Evolutionary conservation across 768 basidiomycete species (phyloP).

Genomic region (Leccinum aurantiacum): DNA sequence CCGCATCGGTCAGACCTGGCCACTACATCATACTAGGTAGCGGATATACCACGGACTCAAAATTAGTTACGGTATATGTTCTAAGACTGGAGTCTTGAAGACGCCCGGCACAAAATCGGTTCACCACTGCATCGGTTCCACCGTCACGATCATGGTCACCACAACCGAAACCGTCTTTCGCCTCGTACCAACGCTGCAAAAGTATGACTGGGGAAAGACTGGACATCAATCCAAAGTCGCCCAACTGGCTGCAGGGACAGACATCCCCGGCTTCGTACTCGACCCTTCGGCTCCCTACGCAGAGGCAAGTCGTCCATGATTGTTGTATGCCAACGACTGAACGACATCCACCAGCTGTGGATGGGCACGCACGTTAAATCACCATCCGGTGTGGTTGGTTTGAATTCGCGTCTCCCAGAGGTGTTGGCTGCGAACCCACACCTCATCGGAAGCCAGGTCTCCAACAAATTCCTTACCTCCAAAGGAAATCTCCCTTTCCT

Average conservation of each 20-base stretch:
- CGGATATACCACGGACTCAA: neutral
- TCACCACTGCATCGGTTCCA: neutral
- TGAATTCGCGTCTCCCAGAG: conserved; percentile 49
- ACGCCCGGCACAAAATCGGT: neutral
- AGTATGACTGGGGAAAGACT: conserved; percentile 94
- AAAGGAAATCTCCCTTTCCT: conserved; percentile 83
- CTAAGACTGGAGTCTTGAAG: neutral
- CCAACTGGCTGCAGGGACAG: conserved; percentile 65
- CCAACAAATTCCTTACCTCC: conserved; percentile 51
- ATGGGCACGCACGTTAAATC: conserved; percentile 94
- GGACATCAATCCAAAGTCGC: conserved; percentile 86
- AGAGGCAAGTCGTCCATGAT: conserved; percentile 60
- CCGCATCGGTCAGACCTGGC: no score
- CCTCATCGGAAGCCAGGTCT: conserved; percentile 64
- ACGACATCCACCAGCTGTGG: conserved; percentile 67
- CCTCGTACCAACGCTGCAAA: conserved; percentile 79
- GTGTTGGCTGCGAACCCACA: conserved; percentile 65
- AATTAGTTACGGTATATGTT: neutral
- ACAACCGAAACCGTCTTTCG: conserved; percentile 59
- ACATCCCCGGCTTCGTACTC: conserved; percentile 62
- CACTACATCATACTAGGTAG: neutral
- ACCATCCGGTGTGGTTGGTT: conserved; percentile 55
- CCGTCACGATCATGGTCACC: conserved; percentile 28
- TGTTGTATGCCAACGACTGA: conserved; percentile 1
- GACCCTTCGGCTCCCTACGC: conserved; percentile 83